Percentiles rank a stretch among this genome's conserved stretches.
Conservation (phyloP, 2,329 filamentous ascomycete species). For the Penicillium frequentans region DNA sequence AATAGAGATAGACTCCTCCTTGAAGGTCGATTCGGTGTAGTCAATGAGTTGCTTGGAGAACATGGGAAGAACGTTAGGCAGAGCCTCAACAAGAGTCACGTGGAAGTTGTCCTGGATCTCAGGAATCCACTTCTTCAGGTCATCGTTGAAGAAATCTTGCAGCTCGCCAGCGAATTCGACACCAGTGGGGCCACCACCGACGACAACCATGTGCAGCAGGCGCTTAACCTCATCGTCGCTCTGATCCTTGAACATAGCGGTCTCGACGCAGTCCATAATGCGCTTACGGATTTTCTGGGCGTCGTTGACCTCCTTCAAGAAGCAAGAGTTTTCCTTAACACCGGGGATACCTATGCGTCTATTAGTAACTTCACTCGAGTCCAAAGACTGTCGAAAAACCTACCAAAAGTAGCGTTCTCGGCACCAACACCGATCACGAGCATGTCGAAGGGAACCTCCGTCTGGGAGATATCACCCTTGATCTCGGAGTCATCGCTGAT, state of each 20-base stretch:
- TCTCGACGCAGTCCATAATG: conserved; percentile 99
- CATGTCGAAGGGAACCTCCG: conserved; percentile 96
- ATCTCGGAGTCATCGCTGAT: conserved; percentile 92
- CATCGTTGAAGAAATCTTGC: conserved; percentile 97
- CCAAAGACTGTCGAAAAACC: conserved; percentile 22
- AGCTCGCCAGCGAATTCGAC: conserved; percentile 98
- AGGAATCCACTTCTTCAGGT: conserved; percentile 96
- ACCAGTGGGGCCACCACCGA: conserved; percentile 90
- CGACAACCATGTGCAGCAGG: conserved; percentile 96
- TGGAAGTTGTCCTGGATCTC: conserved; percentile 94
- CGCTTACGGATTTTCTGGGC: conserved; percentile 95
- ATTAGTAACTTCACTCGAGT: not conserved
- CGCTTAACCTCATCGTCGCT: conserved; percentile 83
- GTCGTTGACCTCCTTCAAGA: conserved; percentile 97
- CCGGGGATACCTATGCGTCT: conserved; percentile 71
- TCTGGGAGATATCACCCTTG: conserved; percentile 77
- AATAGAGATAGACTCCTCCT: conserved; percentile 97
- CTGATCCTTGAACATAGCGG: conserved; percentile 97
- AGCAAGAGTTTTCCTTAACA: conserved; percentile 92
- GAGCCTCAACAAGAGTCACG: conserved; percentile 94
- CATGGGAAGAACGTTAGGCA: conserved; percentile 91
- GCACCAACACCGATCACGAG: conserved; percentile 95
- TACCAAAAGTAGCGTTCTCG: conserved; percentile 96
- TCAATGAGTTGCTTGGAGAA: conserved; percentile 99
- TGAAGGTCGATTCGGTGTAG: conserved; percentile 98